Evolutionary conservation across 208 protist species (phyloP), one percentile per base, ranked within the genome.

Genomic region (Porcisia hertigi): DNA sequence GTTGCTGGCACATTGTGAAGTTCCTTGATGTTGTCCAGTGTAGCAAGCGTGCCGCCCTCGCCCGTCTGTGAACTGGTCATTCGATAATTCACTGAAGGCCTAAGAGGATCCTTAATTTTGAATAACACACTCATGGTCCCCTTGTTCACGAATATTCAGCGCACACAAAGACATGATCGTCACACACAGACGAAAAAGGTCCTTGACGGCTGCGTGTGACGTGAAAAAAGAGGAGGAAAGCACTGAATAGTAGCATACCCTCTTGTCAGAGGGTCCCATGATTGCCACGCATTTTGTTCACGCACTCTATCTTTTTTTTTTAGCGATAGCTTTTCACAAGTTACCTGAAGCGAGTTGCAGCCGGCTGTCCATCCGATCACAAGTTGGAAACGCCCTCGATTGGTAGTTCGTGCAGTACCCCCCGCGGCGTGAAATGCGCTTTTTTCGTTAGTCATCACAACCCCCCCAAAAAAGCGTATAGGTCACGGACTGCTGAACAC

Each of bases 121-220:
- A 66, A 85, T 87, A 14, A 73, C 43, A 23, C 83, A 77, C 59
- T 88, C 88, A 16, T 41, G 43, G 23, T 30, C 71, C 63, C 12
- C 23, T 18, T 34, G 12, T 2, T 23, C 73, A 75, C 7, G 69
- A 63, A 39, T 86, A 78, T 18, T 85, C 76, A 39, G 84, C 82
- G 16, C 73, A 74, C 11, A 92, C 55, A 65, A 92, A 76, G 25
- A 92, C 88, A 71, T 85, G 82, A 45, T 80, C 82, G 71, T 57
- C 58, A 12, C 57, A 86, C 82, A 78, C 57, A 69, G 58, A 71
- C 76, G 9, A 14, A 16, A 2, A 64, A 45, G 43, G 18, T 5
- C 0, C 20, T 45, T 43, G 20, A 7, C 34, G 30, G 1, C 20
- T 36, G 6, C 12, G 34, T 6, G 59, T 43, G 5, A 64, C 25